Evolutionary conservation across 805 yeast genomes (phyloP).

Genomic region (Schizosaccharomyces lindneri): DNA sequence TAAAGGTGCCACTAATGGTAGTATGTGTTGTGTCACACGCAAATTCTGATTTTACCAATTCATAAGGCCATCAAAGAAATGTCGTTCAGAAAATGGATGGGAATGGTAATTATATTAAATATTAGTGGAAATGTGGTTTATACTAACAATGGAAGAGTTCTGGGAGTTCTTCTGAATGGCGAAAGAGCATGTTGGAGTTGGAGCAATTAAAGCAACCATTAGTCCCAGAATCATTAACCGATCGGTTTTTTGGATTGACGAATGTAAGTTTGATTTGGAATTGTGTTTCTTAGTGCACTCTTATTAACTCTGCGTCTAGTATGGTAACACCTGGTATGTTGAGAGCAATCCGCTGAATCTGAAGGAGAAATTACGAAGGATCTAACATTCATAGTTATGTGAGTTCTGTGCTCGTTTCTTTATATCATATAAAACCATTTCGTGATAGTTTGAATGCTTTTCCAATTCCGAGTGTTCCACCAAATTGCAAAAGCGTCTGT

Average conservation of each 20-base stretch:
- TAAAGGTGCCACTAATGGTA: no score
- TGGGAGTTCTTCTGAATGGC: not conserved
- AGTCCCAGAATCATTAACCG: not conserved
- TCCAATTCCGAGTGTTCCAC: not conserved
- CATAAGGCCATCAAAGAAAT: not conserved
- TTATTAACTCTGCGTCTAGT: not conserved
- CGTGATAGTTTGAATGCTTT: constrained; percentile 22
- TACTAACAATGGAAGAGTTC: not conserved
- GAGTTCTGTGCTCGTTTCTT: constrained; percentile 57
- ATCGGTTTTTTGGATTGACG: not conserved
- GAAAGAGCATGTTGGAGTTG: not conserved
- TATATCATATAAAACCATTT: constrained; percentile 50
- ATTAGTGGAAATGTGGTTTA: not conserved
- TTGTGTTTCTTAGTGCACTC: not conserved
- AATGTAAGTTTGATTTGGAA: not conserved
- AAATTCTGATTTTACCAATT: not conserved
- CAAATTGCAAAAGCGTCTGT: constrained; percentile 2
- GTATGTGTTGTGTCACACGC: no score
- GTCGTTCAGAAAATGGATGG: not conserved
- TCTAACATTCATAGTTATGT: not conserved
- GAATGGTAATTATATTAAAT: not conserved
- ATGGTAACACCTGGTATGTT: not conserved
- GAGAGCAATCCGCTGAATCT: not conserved
- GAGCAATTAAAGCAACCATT: not conserved
- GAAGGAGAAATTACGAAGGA: no score